Evolutionary conservation across 2,329 filamentous ascomycete genomes (phyloP).

Genomic region (Clarireedia hainanense): DNA sequence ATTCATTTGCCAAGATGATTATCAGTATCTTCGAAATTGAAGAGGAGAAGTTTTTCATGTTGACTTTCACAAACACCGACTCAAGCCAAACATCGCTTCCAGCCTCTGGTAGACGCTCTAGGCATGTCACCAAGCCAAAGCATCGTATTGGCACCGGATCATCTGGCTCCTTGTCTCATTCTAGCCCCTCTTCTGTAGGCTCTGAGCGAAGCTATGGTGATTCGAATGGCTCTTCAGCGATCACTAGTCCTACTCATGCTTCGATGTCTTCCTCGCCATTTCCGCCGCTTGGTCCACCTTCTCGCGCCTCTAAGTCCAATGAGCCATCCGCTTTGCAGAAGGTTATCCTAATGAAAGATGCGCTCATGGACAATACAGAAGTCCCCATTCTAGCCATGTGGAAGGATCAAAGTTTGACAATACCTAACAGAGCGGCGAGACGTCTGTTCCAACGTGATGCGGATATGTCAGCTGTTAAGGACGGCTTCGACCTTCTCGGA

Average conservation of each 20-base stretch:
- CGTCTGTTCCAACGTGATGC: constrained; percentile 40
- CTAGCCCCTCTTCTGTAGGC: constrained; percentile 23
- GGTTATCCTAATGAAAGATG: constrained; percentile 67
- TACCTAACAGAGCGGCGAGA: constrained; percentile 55
- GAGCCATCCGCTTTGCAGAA: constrained; percentile 64
- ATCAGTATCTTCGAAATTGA: constrained; percentile 67
- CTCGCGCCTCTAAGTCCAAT: constrained; percentile 43
- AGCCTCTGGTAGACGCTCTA: constrained; percentile 8
- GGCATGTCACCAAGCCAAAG: neutral
- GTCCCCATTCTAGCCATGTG: constrained; percentile 74
- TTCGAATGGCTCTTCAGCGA: constrained; percentile 29
- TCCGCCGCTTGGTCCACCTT: constrained; percentile 59
- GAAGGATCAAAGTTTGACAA: constrained; percentile 67
- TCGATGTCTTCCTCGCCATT: constrained; percentile 52
- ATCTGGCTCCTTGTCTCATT: constrained; percentile 12
- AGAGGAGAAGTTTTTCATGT: constrained; percentile 61
- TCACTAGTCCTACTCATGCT: constrained; percentile 43
- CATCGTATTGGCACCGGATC: neutral
- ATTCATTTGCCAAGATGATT: constrained; percentile 62
- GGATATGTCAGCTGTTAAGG: constrained; percentile 32
- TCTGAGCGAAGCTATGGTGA: constrained; percentile 21
- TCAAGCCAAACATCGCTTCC: constrained; percentile 29
- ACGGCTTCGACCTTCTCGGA: constrained; percentile 49
- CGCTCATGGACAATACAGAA: constrained; percentile 64
- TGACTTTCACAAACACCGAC: constrained; percentile 63